Evolutionary conservation across 2,329 filamentous ascomycete species (phyloP), one percentile per base, ranked within the genome.

Genomic region (Decorospora gaudefroyi): DNA sequence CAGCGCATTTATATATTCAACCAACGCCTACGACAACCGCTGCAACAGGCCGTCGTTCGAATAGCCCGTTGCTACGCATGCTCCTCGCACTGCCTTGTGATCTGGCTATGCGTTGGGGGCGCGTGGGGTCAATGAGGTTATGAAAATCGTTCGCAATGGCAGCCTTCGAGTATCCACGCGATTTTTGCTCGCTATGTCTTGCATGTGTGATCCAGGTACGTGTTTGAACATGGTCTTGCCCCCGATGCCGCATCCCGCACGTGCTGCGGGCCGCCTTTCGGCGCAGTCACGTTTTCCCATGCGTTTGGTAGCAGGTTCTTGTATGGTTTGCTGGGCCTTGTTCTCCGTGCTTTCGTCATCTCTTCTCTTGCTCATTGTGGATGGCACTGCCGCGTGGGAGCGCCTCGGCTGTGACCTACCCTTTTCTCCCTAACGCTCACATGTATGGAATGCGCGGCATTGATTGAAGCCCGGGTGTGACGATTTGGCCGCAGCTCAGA

Each of bases 41-140:
- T 11, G 19, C 25, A 38, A 21, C 33, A 23, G 35, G 31, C 12
- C 26, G 25, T 39, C 34, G 42, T 35, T 19, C 26, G 35, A 23
- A 17, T 22, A 10, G 10, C 11, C 26, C 27, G 11, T 23, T 15
- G 15, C 23, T 21, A 16, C 18, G 42, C 18, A 36, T 54, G 44
- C 41, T 32, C 28, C 30, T 39, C 31, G 40, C 10, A 9, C 34
- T 46, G 39, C 22, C 73, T 76, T 38, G 65, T 61, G 51, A 61
- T 65, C 30, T 67, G 68, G 44, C 57, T 12, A 63, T 64, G 13
- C 47, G 50, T 55, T 57, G 49, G 47, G 13, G 17, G 26, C 32
- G 33, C 41, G 51, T 48, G 40, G 46, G 32, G 21, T 29, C 12
- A 9, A 8, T 38, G 23, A 10, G 9, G 40, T 18, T 42, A 26